Evolutionary conservation across 2,329 filamentous ascomycete species (phyloP).

Genomic region (Phialocephala sp.): DNA sequence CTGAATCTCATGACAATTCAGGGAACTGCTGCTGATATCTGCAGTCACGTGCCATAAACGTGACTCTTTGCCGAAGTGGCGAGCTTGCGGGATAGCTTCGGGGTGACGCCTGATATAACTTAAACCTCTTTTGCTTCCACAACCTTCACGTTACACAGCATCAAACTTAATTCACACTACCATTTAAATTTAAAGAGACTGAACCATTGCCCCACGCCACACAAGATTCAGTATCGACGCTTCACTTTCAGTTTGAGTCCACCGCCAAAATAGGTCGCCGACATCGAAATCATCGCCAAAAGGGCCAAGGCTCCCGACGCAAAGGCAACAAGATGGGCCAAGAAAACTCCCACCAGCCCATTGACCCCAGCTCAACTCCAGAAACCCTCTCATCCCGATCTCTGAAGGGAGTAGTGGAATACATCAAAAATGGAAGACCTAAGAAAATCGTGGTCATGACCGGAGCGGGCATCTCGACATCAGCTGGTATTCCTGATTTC

Average conservation of each 20-base stretch:
- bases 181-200: background rate
- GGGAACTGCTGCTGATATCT: no score
- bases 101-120: conserved; percentile 5
- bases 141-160: background rate
- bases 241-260: background rate
- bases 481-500: conserved; percentile 86
- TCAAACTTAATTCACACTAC: background rate
- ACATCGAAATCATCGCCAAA: conserved; percentile 21
- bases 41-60: background rate
- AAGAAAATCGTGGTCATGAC: conserved; percentile 85
- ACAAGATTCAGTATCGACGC: background rate
- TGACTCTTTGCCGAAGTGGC: background rate
- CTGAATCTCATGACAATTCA: no score
- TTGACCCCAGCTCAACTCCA: conserved; percentile 66
- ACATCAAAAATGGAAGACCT: conserved; percentile 73
- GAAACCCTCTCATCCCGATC: conserved; percentile 70
- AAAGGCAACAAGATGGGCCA: conserved; percentile 75
- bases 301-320: conserved; percentile 20
- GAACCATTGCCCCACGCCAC: background rate
- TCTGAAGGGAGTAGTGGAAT: conserved; percentile 77
- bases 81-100: conserved; percentile 1
- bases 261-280: conserved; percentile 29
- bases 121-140: background rate
- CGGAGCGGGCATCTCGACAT: conserved; percentile 86
- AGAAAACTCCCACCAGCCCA: conserved; percentile 72